Conservation (phyloP, 148 eudicot genomes). For the Rhododendron molle region DNA sequence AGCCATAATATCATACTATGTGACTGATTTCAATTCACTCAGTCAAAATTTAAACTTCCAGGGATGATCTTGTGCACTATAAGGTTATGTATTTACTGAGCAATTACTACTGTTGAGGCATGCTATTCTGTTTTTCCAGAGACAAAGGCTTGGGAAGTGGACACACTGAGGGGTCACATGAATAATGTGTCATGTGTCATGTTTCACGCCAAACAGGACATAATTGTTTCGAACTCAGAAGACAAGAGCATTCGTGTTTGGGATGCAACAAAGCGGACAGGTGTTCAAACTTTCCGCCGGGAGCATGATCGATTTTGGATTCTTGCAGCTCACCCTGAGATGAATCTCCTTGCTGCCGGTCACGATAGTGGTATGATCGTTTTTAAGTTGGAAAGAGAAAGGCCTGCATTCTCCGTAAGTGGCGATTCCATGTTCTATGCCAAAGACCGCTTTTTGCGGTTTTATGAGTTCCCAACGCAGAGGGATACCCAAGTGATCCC, state of each 20-base stretch:
- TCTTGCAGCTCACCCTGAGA: slow-evolving; percentile 78
- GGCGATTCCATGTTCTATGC: slow-evolving; percentile 74
- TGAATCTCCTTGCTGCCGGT: slow-evolving; percentile 83
- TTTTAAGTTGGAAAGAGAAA: slow-evolving; percentile 86
- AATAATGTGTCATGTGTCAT: slow-evolving; percentile 84
- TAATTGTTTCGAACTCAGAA: slow-evolving; percentile 91
- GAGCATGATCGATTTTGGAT: slow-evolving; percentile 90
- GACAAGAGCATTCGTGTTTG: slow-evolving; percentile 93
- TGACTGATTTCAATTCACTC: neutral
- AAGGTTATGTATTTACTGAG: neutral
- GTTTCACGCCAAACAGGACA: slow-evolving; percentile 85
- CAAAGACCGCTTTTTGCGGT: slow-evolving; percentile 80
- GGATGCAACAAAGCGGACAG: slow-evolving; percentile 83
- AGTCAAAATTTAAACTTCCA: neutral
- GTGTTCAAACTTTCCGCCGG: slow-evolving; percentile 77
- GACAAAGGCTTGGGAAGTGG: slow-evolving; percentile 96
- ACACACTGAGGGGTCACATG: slow-evolving; percentile 85
- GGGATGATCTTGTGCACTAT: neutral
- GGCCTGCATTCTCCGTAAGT: slow-evolving; percentile 90
- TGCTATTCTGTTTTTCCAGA: slow-evolving; percentile 33
- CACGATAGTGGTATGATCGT: slow-evolving; percentile 88
- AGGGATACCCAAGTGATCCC: slow-evolving; percentile 73
- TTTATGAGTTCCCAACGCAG: slow-evolving; percentile 68
- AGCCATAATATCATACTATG: too few species aligned
- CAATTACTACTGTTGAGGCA: neutral